Evolutionary conservation across 2,329 filamentous ascomycete species (phyloP).

Genomic region (Rhexocercosporidium sp.): DNA sequence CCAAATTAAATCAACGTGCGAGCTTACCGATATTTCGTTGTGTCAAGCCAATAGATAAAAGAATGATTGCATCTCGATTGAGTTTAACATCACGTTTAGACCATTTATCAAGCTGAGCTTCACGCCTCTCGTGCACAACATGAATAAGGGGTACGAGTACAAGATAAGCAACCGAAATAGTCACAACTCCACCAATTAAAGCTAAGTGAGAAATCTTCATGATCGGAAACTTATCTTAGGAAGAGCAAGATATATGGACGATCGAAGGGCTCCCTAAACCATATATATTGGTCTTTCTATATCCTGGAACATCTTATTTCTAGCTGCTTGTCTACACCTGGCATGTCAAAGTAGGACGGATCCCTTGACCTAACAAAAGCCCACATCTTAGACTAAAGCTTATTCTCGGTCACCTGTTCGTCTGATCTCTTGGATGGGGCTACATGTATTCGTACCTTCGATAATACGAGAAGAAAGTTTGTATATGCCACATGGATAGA

Average conservation of each 20-base stretch:
- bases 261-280: background rate
- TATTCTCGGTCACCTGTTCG: background rate
- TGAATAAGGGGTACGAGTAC: slow-evolving; percentile 18
- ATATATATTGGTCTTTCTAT: background rate
- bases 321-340: background rate
- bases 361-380: background rate
- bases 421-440: background rate
- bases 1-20: too few species aligned
- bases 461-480: too few species aligned
- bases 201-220: slow-evolving; percentile 30
- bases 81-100: slow-evolving; percentile 19
- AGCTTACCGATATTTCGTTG: slow-evolving; percentile 52
- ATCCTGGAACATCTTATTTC: background rate
- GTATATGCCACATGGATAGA: too few species aligned
- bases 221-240: background rate
- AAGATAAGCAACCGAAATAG: slow-evolving; percentile 19
- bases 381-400: background rate
- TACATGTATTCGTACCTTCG: too few species aligned
- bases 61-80: slow-evolving; percentile 27
- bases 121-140: slow-evolving; percentile 33
- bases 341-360: too few species aligned
- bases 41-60: slow-evolving; percentile 46
- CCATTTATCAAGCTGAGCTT: slow-evolving; percentile 24
- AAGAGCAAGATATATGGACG: background rate
- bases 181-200: slow-evolving; percentile 19